These are phyloP conservation scores for Allium sativum DNA, from an alignment of 106 monocot species.

Conservation along the genomic window DNA sequence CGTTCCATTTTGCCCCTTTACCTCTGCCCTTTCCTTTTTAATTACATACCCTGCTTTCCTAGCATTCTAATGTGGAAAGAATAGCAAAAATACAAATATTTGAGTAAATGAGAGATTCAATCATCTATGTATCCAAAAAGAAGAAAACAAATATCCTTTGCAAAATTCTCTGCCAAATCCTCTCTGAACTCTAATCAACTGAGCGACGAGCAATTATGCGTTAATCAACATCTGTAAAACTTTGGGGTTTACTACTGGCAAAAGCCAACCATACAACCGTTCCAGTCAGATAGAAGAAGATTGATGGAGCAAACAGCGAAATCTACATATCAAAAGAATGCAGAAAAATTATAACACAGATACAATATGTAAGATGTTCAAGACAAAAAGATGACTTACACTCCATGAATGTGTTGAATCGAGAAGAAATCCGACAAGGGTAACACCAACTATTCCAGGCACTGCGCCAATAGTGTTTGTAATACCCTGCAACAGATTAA, in stretches of 20 bases:
- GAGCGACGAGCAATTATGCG: no score
- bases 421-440: conserved; percentile 79
- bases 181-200: background rate
- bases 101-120: no score
- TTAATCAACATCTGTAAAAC: conserved; percentile 32
- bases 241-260: conserved; percentile 89
- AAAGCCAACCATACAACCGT: conserved; percentile 79
- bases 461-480: conserved; percentile 92
- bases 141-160: background rate
- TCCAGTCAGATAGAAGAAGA: conserved; percentile 94
- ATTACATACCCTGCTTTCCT: background rate
- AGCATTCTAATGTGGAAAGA: background rate
- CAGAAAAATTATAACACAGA: background rate
- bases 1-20: background rate
- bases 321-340: conserved; percentile 32
- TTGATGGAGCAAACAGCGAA: conserved; percentile 83
- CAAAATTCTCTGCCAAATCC: background rate
- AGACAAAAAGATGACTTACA: conserved; percentile 38
- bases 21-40: background rate
- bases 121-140: background rate
- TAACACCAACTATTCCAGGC: conserved; percentile 90
- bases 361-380: background rate
- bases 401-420: conserved; percentile 98
- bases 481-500: conserved; percentile 51
- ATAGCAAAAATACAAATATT: no score